phyloP scores from a whole-genome alignment of 2,329 filamentous ascomycete genomes.

The Colletotrichum sojae region DNA sequence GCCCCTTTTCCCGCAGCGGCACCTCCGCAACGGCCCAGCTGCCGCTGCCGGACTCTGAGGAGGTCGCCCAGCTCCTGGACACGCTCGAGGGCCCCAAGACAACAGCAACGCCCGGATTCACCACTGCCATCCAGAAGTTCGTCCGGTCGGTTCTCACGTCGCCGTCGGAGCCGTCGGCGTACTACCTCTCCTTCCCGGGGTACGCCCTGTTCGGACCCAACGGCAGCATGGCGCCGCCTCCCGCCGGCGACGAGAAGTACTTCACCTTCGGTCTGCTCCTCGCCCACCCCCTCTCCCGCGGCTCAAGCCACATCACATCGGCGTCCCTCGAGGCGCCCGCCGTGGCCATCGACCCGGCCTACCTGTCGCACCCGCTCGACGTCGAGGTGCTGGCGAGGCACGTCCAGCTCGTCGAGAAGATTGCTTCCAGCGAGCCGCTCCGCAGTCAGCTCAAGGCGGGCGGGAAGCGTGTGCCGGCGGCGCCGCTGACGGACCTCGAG shows the following conservation, averaged over 20 bases:
- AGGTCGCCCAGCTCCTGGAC: conserved; percentile 49
- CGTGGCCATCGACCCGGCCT: conserved; percentile 64
- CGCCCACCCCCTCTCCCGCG: conserved; percentile 73
- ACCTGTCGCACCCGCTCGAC: conserved; percentile 69
- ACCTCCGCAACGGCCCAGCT: conserved; percentile 43
- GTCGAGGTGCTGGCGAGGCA: conserved; percentile 66
- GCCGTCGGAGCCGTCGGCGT: conserved; percentile 38
- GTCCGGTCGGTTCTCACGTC: conserved; percentile 38
- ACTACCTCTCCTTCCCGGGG: conserved; percentile 40
- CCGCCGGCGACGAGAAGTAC: conserved; percentile 55
- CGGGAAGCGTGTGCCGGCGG: conserved; percentile 45
- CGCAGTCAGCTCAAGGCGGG: conserved; percentile 56
- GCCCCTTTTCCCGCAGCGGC: conserved; percentile 44
- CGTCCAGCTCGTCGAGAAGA: conserved; percentile 57
- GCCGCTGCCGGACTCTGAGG: conserved; percentile 43
- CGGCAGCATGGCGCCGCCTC: conserved; percentile 37
- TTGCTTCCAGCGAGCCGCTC: conserved; percentile 57
- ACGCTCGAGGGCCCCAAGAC: conserved; percentile 25
- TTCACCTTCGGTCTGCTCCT: conserved; percentile 70
- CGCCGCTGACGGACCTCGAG: conserved; percentile 50
- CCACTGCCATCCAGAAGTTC: conserved; percentile 29
- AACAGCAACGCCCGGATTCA: conserved; percentile 30
- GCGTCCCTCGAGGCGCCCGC: conserved; percentile 46
- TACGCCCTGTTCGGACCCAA: conserved; percentile 39
- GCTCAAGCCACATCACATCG: conserved; percentile 69